Evolutionary conservation across 1,284 basidiomycete genomes (phyloP).

Genomic region (Melanopsichium pennsylvanicum): DNA sequence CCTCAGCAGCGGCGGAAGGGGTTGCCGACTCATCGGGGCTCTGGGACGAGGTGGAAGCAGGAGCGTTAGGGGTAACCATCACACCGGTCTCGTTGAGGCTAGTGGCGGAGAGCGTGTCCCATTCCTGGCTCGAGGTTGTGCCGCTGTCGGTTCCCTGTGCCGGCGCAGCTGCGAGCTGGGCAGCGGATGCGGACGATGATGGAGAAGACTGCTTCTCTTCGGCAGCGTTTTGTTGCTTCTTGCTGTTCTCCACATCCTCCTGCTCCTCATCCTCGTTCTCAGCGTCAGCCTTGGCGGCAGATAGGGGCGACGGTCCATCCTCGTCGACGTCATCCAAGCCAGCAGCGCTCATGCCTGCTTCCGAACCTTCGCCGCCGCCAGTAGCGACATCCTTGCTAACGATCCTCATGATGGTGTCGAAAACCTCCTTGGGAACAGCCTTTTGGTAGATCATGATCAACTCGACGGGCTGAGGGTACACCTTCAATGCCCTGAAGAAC

Average conservation of each 20-base stretch:
- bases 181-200: constrained; percentile 11
- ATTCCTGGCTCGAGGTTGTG: constrained; percentile 56
- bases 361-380: constrained; percentile 31
- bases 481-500: constrained; percentile 91
- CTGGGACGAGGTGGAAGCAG: constrained; percentile 16
- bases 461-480: constrained; percentile 91
- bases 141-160: constrained; percentile 41
- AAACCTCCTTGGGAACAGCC: constrained; percentile 84
- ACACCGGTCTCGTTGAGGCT: constrained; percentile 46
- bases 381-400: constrained; percentile 83
- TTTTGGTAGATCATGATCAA: constrained; percentile 82
- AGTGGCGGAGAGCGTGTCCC: constrained; percentile 48
- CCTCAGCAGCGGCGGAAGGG: constrained; percentile 4
- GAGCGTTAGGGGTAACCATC: constrained; percentile 27
- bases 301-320: constrained; percentile 19
- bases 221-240: too few species aligned
- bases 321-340: constrained; percentile 54
- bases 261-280: constrained; percentile 3
- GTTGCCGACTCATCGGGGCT: constrained; percentile 11
- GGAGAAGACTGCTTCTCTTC: constrained; percentile 21
- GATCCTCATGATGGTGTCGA: constrained; percentile 88
- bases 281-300: constrained; percentile 3
- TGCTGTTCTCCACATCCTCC: constrained; percentile 4
- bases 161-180: constrained; percentile 9
- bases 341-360: constrained; percentile 27